phyloP scores from a whole-genome alignment of 371 early-diverging fungal species.

The Mortierella sp. region DNA sequence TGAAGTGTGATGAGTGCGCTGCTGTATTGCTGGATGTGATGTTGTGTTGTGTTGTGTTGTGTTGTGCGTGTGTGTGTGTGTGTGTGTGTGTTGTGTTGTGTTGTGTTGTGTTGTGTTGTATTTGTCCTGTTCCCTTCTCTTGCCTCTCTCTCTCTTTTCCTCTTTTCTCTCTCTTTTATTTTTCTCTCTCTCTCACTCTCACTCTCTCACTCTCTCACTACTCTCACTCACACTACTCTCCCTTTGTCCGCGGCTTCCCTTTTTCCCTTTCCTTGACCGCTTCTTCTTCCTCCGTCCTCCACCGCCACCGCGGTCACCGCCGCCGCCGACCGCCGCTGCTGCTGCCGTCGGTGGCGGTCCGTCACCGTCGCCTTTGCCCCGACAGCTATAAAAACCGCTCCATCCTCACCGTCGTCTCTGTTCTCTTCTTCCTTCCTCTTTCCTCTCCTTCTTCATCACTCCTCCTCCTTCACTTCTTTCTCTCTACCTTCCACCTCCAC shows the following conservation, averaged over 20 bases:
- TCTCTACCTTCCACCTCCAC: slow-evolving; percentile 11
- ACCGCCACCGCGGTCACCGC: too few relatives aligned
- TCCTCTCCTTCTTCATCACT: not conserved
- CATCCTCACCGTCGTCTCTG: not conserved
- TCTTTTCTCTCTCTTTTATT: not conserved
- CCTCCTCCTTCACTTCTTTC: slow-evolving; percentile 8
- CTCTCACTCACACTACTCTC: not conserved
- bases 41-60: too few relatives aligned
- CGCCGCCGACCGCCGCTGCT: too few relatives aligned
- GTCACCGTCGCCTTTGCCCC: too few relatives aligned
- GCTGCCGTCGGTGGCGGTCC: too few relatives aligned
- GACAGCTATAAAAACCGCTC: slow-evolving; percentile 39
- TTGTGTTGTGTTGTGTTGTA: too few relatives aligned
- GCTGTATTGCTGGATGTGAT: too few relatives aligned
- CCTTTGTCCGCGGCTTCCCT: not conserved
- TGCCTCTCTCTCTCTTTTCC: not conserved
- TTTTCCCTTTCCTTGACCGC: too few relatives aligned
- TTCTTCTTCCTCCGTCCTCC: too few relatives aligned
- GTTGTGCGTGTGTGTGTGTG: too few relatives aligned
- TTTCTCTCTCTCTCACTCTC: not conserved
- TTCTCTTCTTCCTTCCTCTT: slow-evolving; percentile 18
- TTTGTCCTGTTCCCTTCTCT: not conserved
- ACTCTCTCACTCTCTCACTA: not conserved
- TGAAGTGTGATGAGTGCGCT: too few relatives aligned
- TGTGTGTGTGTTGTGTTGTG: too few relatives aligned